phyloP scores from a whole-genome alignment of 2,329 filamentous ascomycete species.

The Westerdykella sp. region DNA sequence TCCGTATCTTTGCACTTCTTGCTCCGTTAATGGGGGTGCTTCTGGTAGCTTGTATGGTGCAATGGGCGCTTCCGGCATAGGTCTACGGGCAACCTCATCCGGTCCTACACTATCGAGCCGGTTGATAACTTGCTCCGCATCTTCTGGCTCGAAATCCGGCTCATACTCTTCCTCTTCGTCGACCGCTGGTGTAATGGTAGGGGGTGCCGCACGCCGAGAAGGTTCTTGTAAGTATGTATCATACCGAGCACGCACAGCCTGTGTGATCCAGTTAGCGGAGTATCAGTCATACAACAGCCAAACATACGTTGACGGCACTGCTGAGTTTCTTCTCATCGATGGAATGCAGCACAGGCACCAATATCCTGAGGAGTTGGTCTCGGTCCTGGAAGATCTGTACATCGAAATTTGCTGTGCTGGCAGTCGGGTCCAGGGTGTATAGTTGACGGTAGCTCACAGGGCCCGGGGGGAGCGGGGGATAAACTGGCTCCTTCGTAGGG shows the following conservation, averaged over 20 bases:
- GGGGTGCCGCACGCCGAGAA: slow-evolving; percentile 17
- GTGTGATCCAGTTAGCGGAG: slow-evolving; percentile 12
- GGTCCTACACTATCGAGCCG: slow-evolving; percentile 66
- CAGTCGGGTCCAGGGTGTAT: slow-evolving; percentile 76
- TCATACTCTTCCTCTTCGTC: slow-evolving; percentile 92
- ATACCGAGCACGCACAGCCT: slow-evolving; percentile 40
- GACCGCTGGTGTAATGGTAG: slow-evolving; percentile 37
- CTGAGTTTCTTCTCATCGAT: slow-evolving; percentile 64
- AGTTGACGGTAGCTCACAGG: slow-evolving; percentile 75
- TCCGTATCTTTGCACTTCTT: slow-evolving; percentile 67
- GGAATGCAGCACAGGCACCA: slow-evolving; percentile 68
- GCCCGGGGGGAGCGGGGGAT: slow-evolving; percentile 64
- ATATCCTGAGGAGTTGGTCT: slow-evolving; percentile 70
- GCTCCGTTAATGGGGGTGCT: slow-evolving; percentile 65
- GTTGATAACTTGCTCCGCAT: slow-evolving; percentile 70
- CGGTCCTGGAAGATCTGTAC: slow-evolving; percentile 67
- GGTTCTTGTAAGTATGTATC: slow-evolving; percentile 32
- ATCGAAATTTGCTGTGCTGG: slow-evolving; percentile 71
- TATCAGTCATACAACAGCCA: not conserved
- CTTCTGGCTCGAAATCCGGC: slow-evolving; percentile 75
- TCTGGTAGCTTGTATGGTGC: slow-evolving; percentile 73
- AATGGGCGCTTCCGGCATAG: slow-evolving; percentile 38
- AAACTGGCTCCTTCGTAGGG: slow-evolving; percentile 47
- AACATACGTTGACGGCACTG: slow-evolving; percentile 62
- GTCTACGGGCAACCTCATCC: slow-evolving; percentile 45